Evolutionary conservation across 2,329 filamentous ascomycete genomes (phyloP).

Genomic region (Venturia nashicola): DNA sequence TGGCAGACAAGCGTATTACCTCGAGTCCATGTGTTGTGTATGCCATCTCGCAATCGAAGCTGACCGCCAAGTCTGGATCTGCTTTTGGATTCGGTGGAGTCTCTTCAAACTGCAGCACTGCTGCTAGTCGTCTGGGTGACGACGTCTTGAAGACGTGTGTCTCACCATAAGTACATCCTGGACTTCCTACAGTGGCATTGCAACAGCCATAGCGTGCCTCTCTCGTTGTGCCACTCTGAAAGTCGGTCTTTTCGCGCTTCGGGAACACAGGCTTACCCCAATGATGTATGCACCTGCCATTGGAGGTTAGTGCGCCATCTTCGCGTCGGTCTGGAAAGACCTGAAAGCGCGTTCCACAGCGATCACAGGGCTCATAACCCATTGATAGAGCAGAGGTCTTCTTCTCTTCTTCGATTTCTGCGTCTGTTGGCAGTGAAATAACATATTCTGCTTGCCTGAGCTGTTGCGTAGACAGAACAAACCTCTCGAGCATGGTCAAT

Average conservation of each 20-base stretch:
- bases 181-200: slow-evolving; percentile 58
- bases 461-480: slow-evolving; percentile 51
- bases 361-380: slow-evolving; percentile 81
- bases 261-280: slow-evolving; percentile 58
- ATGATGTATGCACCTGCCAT: slow-evolving; percentile 71
- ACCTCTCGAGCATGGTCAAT: slow-evolving; percentile 46
- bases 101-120: slow-evolving; percentile 64
- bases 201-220: slow-evolving; percentile 65
- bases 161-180: slow-evolving; percentile 59
- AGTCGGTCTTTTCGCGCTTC: slow-evolving; percentile 40
- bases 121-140: slow-evolving; percentile 62
- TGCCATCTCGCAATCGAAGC: slow-evolving; percentile 96
- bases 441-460: slow-evolving; percentile 69
- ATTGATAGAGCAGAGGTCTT: slow-evolving; percentile 53
- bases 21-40: slow-evolving; percentile 85
- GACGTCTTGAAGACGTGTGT: slow-evolving; percentile 82
- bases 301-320: slow-evolving; percentile 63
- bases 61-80: slow-evolving; percentile 46
- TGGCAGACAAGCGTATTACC: slow-evolving; percentile 77
- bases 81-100: slow-evolving; percentile 55
- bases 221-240: slow-evolving; percentile 29
- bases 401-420: slow-evolving; percentile 54
- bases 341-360: slow-evolving; percentile 76
- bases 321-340: slow-evolving; percentile 78
- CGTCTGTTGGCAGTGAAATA: slow-evolving; percentile 48